Percentiles rank a stretch among this genome's conserved stretches.
Conservation (phyloP, 768 basidiomycete species). For the Lactarius vividus region DNA sequence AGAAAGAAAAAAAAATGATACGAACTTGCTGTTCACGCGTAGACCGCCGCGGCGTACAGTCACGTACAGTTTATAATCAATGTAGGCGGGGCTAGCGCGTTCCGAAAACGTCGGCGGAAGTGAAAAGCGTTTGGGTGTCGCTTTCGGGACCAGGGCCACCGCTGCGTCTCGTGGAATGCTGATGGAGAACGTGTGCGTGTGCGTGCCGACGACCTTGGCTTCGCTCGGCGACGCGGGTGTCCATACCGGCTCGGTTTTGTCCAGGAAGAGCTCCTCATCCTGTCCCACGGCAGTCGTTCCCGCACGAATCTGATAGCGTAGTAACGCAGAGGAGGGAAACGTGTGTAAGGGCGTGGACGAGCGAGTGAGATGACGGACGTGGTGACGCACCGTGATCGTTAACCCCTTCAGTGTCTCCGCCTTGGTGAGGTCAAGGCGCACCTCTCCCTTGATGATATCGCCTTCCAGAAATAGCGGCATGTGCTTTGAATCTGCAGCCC, state of each 20-base stretch:
- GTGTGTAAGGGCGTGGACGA: not conserved
- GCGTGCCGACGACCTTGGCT: slow-evolving; percentile 12
- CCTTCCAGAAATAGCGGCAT: slow-evolving; percentile 18
- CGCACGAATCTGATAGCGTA: slow-evolving; percentile 10
- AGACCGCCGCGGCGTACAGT: slow-evolving; percentile 49
- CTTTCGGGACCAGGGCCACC: not conserved
- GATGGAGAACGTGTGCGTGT: slow-evolving; percentile 19
- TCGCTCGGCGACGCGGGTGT: slow-evolving; percentile 13
- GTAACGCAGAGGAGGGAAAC: too few relatives aligned
- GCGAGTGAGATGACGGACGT: not conserved
- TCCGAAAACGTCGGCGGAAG: slow-evolving; percentile 32
- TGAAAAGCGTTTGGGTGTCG: not conserved
- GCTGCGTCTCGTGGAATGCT: slow-evolving; percentile 7
- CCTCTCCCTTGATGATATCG: slow-evolving; percentile 20
- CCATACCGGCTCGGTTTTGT: slow-evolving; percentile 16
- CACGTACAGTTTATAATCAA: slow-evolving; percentile 54
- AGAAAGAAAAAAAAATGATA: not conserved
- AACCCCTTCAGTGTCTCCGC: slow-evolving; percentile 22
- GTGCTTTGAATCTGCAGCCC: slow-evolving; percentile 18
- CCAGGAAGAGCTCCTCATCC: slow-evolving; percentile 21
- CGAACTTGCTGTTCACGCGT: slow-evolving; percentile 50
- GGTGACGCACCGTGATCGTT: slow-evolving; percentile 10
- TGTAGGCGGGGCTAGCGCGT: slow-evolving; percentile 51
- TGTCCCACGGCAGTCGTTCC: slow-evolving; percentile 19
- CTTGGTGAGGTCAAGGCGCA: slow-evolving; percentile 16